Conservation (phyloP, 2,329 filamentous ascomycete species). For the Ascochyta lentis region DNA sequence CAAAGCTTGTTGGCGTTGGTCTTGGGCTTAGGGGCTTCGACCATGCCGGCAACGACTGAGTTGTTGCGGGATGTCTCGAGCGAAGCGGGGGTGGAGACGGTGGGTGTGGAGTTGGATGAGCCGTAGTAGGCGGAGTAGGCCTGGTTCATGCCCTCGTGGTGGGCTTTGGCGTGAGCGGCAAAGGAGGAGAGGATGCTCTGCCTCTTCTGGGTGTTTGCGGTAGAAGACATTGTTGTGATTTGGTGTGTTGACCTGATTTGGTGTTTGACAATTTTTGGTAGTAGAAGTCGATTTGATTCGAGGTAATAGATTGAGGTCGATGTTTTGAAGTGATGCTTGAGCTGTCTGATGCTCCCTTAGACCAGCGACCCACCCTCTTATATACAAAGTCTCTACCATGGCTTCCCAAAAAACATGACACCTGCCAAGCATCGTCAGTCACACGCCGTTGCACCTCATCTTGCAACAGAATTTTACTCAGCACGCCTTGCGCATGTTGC, state of each 20-base stretch:
- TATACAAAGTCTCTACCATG: conserved; percentile 7
- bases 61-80: conserved; percentile 27
- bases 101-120: conserved; percentile 1
- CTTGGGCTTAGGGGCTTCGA: conserved; percentile 17
- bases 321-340: conserved; percentile 15
- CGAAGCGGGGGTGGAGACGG: conserved; percentile 15
- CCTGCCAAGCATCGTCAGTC: conserved; percentile 20
- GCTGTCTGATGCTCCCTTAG: conserved; percentile 9
- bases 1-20: conserved; percentile 35
- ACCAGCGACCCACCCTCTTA: conserved; percentile 12
- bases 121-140: conserved; percentile 36
- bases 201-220: conserved; percentile 27
- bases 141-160: conserved; percentile 40
- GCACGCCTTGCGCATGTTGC: conserved; percentile 17
- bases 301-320: conserved; percentile 8
- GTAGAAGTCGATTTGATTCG: conserved; percentile 4
- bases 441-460: conserved; percentile 16
- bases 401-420: conserved; percentile 5
- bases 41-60: conserved; percentile 22
- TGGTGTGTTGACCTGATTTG: conserved; percentile 4
- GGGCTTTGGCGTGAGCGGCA: conserved; percentile 37
- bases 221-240: conserved; percentile 18
- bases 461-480: conserved; percentile 18
- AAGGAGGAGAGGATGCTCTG: conserved; percentile 33
- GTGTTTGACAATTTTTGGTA: not conserved